Evolutionary conservation across 192 early-diverging fungal species (phyloP), one percentile per base, ranked within the genome.

Genomic region (Podila verticillata): DNA sequence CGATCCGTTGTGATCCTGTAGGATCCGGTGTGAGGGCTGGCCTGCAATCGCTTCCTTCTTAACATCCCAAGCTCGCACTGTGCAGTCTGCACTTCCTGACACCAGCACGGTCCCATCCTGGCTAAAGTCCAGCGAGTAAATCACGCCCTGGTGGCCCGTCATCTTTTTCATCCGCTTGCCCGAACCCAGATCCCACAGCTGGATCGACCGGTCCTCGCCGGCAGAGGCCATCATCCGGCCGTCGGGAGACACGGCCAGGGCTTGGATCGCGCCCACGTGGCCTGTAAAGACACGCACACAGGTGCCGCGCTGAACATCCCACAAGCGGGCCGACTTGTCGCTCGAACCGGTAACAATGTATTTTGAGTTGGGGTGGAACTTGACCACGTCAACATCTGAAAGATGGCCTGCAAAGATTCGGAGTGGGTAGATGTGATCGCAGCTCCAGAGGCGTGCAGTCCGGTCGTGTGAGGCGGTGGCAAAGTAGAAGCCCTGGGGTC

Each of bases 401-500:
- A 96, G 79, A 85, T 99, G 98, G 26, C 98, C 98, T 63, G 95
- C 97, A 91, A 99, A 98, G 35, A 99, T 93, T 63, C 98, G 91
- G 74, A 99, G 79, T 15, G 97, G 96, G 75, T 95, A 93, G 47
- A 98, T 95, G 69, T 97, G 97, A 75, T 99, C 98, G 70, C 93
- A 94, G 73, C 95, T 95, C 97, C 97, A 99, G 24, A 99, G 85
- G 47, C 97, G 86, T 30, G 98, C 95, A 0, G 97, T 99, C 68
- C 94, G 87, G 83, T 99, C 98, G 74, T 97, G 95, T 24, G 94
- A 95, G 1, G 95, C 95, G 4, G 96, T 99, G 5, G 95, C 98
- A 89, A 99, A 99, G 83, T 99, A 99, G 65, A 94, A 92, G 19
- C 97, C 96, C 63, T 92, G 89, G 2, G 94, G 93, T 20, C 94